phyloP scores from a whole-genome alignment of 768 basidiomycete species.

The Russula vinacea region DNA sequence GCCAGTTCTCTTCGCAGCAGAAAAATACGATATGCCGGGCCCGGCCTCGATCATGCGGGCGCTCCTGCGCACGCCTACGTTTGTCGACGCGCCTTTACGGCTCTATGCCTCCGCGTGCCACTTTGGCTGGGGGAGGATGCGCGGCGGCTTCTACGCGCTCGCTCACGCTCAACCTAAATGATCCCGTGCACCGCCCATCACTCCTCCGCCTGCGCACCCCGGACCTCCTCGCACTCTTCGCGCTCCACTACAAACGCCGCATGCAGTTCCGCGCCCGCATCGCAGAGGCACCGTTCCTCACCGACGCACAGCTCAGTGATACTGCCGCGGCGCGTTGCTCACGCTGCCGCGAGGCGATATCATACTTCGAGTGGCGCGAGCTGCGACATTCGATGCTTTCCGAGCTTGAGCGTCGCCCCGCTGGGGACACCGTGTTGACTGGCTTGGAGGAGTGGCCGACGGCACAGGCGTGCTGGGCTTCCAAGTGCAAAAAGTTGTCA shows the following conservation, averaged over 20 bases:
- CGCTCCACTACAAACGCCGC: slow-evolving; percentile 52
- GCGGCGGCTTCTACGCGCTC: slow-evolving; percentile 53
- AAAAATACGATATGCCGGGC: slow-evolving; percentile 70
- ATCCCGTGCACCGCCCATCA: slow-evolving; percentile 43
- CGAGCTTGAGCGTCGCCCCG: slow-evolving; percentile 58
- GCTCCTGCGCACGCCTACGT: slow-evolving; percentile 50
- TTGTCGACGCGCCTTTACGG: slow-evolving; percentile 50
- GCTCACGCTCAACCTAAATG: slow-evolving; percentile 52
- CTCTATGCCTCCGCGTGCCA: slow-evolving; percentile 55
- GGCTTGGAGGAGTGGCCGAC: slow-evolving; percentile 56
- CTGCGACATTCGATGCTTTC: slow-evolving; percentile 54
- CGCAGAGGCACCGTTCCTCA: slow-evolving; percentile 52
- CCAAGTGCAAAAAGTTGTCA: slow-evolving; percentile 45
- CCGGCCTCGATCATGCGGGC: slow-evolving; percentile 58
- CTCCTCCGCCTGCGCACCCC: slow-evolving; percentile 49
- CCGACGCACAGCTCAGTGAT: slow-evolving; percentile 39
- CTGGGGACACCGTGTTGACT: slow-evolving; percentile 55
- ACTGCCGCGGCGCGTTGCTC: slow-evolving; percentile 52
- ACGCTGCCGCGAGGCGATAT: slow-evolving; percentile 47
- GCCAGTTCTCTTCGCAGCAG: slow-evolving; percentile 55
- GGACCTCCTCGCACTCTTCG: slow-evolving; percentile 53
- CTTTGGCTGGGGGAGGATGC: slow-evolving; percentile 59
- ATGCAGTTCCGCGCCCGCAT: slow-evolving; percentile 50
- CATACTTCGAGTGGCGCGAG: slow-evolving; percentile 63
- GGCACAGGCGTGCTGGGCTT: slow-evolving; percentile 59